Evolutionary conservation across 768 basidiomycete genomes (phyloP).

Genomic region (Lactarius indigo): DNA sequence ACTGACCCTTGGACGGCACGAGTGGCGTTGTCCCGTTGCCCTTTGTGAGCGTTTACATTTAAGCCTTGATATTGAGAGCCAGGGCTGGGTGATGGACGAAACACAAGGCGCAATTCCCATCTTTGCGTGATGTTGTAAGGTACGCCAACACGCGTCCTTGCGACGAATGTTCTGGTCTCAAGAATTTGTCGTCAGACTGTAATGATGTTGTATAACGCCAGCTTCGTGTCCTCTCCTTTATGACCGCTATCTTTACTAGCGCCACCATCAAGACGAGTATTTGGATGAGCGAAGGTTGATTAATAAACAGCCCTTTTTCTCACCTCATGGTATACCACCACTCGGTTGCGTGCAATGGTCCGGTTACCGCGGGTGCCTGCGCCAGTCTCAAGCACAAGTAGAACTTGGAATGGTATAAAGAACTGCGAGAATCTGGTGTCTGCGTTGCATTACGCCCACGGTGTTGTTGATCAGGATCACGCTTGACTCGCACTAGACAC

Average conservation of each 20-base stretch:
- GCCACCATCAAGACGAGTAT: neutral
- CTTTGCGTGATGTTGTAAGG: conserved; percentile 20
- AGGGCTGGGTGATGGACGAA: conserved; percentile 26
- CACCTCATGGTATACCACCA: conserved; percentile 4
- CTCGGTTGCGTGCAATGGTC: neutral
- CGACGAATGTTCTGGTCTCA: neutral
- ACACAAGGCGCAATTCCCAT: conserved; percentile 23
- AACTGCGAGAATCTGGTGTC: neutral
- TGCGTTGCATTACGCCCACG: neutral
- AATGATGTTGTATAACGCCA: conserved; percentile 3
- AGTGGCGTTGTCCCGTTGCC: conserved; percentile 25
- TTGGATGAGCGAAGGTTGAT: neutral
- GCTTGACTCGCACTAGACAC: neutral
- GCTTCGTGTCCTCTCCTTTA: neutral
- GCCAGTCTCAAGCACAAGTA: neutral
- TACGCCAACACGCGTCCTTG: conserved; percentile 1
- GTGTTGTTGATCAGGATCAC: conserved; percentile 3
- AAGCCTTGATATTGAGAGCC: conserved; percentile 20
- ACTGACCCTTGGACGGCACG: conserved; percentile 18
- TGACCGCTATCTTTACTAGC: neutral
- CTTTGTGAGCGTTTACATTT: conserved; percentile 20
- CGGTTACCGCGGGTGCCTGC: neutral
- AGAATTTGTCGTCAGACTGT: neutral
- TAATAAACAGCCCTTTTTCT: conserved; percentile 17
- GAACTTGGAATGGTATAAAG: neutral